Conservation (phyloP, 2,329 filamentous ascomycete species). For the Phaeosphaeriaceae sp. region DNA sequence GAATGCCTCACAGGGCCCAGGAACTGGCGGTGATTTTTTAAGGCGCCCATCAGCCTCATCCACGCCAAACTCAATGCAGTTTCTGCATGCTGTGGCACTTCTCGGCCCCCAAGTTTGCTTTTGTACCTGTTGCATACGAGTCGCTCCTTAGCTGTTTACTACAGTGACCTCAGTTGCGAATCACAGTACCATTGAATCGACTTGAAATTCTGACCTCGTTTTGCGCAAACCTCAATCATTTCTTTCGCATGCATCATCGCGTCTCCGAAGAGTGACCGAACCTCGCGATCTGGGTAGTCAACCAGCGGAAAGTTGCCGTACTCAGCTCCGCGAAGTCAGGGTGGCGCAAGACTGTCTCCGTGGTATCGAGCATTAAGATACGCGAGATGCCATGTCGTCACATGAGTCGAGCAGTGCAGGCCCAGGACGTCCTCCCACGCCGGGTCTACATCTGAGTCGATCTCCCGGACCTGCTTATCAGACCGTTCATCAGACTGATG, state of each 20-base stretch:
- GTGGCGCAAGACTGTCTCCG: not conserved
- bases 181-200: not conserved
- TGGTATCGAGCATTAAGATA: not conserved
- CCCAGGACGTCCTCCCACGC: not conserved
- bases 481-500: not conserved
- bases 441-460: not conserved
- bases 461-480: not conserved
- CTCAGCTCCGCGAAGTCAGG: not conserved
- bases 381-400: not conserved
- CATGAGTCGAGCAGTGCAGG: not conserved
- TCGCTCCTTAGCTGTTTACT: not conserved
- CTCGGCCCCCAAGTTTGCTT: not conserved
- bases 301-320: not conserved
- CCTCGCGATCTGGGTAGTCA: no score
- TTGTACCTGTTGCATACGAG: not conserved
- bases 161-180: not conserved
- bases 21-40: not conserved
- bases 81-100: not conserved
- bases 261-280: no score
- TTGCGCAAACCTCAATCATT: not conserved
- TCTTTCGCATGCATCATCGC: no score
- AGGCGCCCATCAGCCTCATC: not conserved
- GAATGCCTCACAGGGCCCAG: not conserved
- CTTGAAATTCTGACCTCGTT: not conserved
- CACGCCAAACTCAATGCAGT: not conserved